Base-by-base conservation (phyloP, 345 rosid genomes). In the Lenwebbia sp. region DNA sequence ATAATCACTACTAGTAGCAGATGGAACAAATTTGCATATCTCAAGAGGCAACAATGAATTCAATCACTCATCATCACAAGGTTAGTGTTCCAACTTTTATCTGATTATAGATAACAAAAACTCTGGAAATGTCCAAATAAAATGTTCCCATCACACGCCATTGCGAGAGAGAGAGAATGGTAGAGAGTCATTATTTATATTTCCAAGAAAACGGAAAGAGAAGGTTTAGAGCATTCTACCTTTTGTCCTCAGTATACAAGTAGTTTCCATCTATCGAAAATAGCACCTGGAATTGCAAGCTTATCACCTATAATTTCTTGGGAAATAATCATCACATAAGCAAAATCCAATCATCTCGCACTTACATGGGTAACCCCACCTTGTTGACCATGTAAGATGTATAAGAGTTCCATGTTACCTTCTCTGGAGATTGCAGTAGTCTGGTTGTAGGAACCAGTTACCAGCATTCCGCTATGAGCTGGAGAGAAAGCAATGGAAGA, bases 201-300 rank as follows among this genome's bases (percentile, higher is more conserved):
- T 25, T 25, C 30, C 28, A 57, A 57, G 14, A 57, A 23, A 26
- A 57, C 30, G 65, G 26, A 81, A 12, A 52, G 81, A n/a, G 54
- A 83, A 53, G 56, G 28, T 21, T 55, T 23, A 86, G 13, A 85
- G 23, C 40, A 82, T 22, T 41, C 84, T 92, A 94, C 99, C 98
- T 96, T 96, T 56, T 98, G 92, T 55, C 95, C 98, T 88, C 99
- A 7, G 98, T 92, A 83, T 93, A 97, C 57, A 90, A 90, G 94
- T 94, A 88, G 93, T 97, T 84, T 99, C 99, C n/a, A n/a, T 97
- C 99, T 91, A 92, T 94, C 25, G 99, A 97, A 92, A 97, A 96
- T 65, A 94, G 94, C 56, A 96, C 95, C 98, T 97, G 92, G 88
- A 90, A 83, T 84, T 56, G 86, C 86, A 87, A 86, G 56, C 53